Conservation (phyloP, 768 basidiomycete genomes). For the Lactarius quietus region DNA sequence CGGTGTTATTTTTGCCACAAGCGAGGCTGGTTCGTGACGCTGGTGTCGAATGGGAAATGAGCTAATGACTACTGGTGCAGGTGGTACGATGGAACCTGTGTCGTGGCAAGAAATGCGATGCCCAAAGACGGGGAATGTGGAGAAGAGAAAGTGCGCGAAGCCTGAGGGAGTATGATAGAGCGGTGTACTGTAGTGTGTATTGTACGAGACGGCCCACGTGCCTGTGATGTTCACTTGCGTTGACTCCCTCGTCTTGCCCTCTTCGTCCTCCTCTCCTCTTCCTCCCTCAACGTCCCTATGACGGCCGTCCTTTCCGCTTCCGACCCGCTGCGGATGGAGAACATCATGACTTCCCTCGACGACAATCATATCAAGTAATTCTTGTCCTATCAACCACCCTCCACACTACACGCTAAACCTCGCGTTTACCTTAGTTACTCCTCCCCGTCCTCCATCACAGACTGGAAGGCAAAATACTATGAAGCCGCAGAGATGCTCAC, state of each 20-base stretch:
- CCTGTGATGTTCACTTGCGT: conserved; percentile 12
- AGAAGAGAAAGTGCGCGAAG: conserved; percentile 85
- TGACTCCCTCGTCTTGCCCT: conserved; percentile 10
- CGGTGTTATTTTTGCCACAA: conserved; percentile 87
- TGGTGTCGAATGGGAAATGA: neutral
- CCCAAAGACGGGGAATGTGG: conserved; percentile 71
- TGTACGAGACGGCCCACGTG: conserved; percentile 15
- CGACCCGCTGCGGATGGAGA: conserved; percentile 50
- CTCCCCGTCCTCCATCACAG: conserved; percentile 42
- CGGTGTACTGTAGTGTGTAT: neutral
- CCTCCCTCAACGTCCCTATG: conserved; percentile 37
- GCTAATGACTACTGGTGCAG: conserved; percentile 35
- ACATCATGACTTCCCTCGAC: conserved; percentile 57
- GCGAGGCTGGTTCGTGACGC: conserved; percentile 65
- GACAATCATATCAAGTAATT: conserved; percentile 59
- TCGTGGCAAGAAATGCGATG: conserved; percentile 93
- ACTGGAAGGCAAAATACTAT: conserved; percentile 78
- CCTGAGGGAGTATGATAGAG: conserved; percentile 51
- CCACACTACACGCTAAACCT: conserved; percentile 11
- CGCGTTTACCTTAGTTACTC: conserved; percentile 45
- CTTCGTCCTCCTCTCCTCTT: conserved; percentile 14
- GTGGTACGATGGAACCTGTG: conserved; percentile 78
- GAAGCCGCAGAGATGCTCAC: conserved; percentile 81
- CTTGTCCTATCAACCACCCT: conserved; percentile 20
- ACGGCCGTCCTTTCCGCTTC: conserved; percentile 62